A percentile compares a stretch with the other conserved stretches of the same genome.
phyloP scores from a whole-genome alignment of 768 basidiomycete species.

The Suillus cothurnatus region DNA sequence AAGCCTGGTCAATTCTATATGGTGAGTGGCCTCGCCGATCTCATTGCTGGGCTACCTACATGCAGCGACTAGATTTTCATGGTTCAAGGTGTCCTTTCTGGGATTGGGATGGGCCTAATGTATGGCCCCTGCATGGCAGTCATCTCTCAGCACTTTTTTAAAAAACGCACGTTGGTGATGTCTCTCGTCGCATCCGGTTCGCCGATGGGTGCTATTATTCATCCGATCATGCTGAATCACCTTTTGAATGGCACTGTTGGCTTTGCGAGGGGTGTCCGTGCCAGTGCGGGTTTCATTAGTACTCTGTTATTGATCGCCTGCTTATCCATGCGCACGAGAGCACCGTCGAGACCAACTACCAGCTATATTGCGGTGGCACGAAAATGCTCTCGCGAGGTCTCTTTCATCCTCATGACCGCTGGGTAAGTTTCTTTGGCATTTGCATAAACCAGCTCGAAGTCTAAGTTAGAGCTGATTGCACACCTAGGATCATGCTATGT shows the following conservation, averaged over 20 bases:
- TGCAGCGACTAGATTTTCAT: slow-evolving; percentile 38
- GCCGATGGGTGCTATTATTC: slow-evolving; percentile 54
- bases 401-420: slow-evolving; percentile 26
- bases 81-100: slow-evolving; percentile 43
- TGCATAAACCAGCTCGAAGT: background rate
- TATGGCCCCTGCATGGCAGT: slow-evolving; percentile 46
- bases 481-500: slow-evolving; percentile 22
- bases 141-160: slow-evolving; percentile 47
- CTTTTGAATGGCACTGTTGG: slow-evolving; percentile 44
- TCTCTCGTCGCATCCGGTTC: slow-evolving; percentile 49
- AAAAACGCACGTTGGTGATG: slow-evolving; percentile 43
- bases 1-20: slow-evolving; percentile 29
- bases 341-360: slow-evolving; percentile 15
- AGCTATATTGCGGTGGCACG: slow-evolving; percentile 22
- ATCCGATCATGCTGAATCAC: slow-evolving; percentile 65
- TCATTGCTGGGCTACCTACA: background rate
- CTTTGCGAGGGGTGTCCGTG: slow-evolving; percentile 41
- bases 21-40: slow-evolving; percentile 13
- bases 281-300: slow-evolving; percentile 41
- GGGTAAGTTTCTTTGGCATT: slow-evolving; percentile 18
- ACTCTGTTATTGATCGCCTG: slow-evolving; percentile 41
- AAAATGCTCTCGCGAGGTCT: slow-evolving; percentile 26
- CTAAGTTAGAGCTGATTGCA: slow-evolving; percentile 7
- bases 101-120: slow-evolving; percentile 45
- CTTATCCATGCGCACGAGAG: slow-evolving; percentile 38